Evolutionary conservation across 495 filamentous ascomycete genomes (phyloP), one percentile per base, ranked within the genome.

Genomic region (Pseudotulostoma volvatum): DNA sequence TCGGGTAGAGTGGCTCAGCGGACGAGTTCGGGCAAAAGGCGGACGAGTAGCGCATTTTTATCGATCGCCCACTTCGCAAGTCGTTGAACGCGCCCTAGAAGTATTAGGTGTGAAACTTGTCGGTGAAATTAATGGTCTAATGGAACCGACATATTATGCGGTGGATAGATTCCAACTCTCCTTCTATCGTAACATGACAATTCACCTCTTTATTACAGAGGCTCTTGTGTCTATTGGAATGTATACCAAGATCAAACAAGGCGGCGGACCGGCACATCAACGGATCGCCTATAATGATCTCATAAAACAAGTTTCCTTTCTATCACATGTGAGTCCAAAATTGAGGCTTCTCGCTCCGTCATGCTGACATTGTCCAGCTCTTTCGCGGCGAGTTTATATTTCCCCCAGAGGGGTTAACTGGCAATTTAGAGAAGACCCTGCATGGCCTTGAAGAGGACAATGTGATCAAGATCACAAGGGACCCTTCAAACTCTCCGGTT

Each of bases 181-280:
- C 0, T 97, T 96, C 59, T 97, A 96, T 56, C 77, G 90, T 31
- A 97, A 97, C 55, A 95, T 95, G 88, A 92, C 86, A 1, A 97
- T 97, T 37, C 90, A 97, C 51, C 73, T 97, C 1, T 97, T 97
- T 54, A 87, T 96, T 38, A 78, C 81, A 1, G 84, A 95, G 44
- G 81, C 88, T 0, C 65, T 96, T 1, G 81, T 97, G 2, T 85
- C 80, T 13, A 83, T 79, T 11, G 81, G 79, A 18, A 78, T 97
- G 66, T 95, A 96, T 55, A 86, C 79, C 0, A 68, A 74, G 25
- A 77, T 95, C 25, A 97, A 96, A 56, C 73, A 75, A 47, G 88
- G 90, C 14, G 87, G 88, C 13, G 84, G 81, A 0, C 80, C 81
- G 0, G 67, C 77, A 0, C 71, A 79, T 32, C 87, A 95, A 49